Percentiles rank a stretch among this genome's conserved stretches.
Conservation (phyloP, 768 basidiomycete genomes). For the Boletales sp. region DNA sequence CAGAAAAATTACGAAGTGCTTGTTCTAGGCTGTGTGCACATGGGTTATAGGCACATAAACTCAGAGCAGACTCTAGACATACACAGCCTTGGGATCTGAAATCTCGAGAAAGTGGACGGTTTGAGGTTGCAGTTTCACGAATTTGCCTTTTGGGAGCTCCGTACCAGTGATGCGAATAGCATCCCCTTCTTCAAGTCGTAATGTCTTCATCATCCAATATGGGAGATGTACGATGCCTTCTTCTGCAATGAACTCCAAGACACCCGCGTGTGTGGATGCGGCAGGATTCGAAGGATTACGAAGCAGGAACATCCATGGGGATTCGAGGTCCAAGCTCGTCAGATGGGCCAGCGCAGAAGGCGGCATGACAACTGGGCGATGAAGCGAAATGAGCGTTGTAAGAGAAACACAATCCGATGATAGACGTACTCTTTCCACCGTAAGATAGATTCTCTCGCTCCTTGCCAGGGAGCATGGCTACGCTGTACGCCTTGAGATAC, state of each 20-base stretch:
- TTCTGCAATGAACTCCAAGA: slow-evolving; percentile 97
- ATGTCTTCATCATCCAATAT: slow-evolving; percentile 99
- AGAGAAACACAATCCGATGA: slow-evolving; percentile 14
- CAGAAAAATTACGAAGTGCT: slow-evolving; percentile 89
- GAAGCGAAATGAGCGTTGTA: slow-evolving; percentile 4
- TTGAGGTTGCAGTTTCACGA: slow-evolving; percentile 97
- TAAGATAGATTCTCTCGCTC: slow-evolving; percentile 91
- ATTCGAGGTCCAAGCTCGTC: slow-evolving; percentile 81
- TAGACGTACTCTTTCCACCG: slow-evolving; percentile 89
- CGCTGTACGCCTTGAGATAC: slow-evolving; percentile 92
- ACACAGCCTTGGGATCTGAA: slow-evolving; percentile 98
- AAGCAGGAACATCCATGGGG: slow-evolving; percentile 95
- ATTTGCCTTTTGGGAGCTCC: slow-evolving; percentile 86
- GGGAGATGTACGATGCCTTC: slow-evolving; percentile 95
- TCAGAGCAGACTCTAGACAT: slow-evolving; percentile 32
- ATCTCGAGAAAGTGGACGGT: slow-evolving; percentile 93
- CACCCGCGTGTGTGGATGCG: slow-evolving; percentile 91
- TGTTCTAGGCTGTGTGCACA: slow-evolving; percentile 73
- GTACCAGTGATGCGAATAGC: slow-evolving; percentile 89
- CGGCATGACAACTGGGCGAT: slow-evolving; percentile 85
- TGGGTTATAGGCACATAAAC: neutral
- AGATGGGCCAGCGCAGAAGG: slow-evolving; percentile 89
- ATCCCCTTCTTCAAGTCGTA: slow-evolving; percentile 92
- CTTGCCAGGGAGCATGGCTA: slow-evolving; percentile 86
- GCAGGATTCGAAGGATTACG: slow-evolving; percentile 84